Conservation (phyloP, 345 rosid genomes). For the Cardiospermum halicacabum region DNA sequence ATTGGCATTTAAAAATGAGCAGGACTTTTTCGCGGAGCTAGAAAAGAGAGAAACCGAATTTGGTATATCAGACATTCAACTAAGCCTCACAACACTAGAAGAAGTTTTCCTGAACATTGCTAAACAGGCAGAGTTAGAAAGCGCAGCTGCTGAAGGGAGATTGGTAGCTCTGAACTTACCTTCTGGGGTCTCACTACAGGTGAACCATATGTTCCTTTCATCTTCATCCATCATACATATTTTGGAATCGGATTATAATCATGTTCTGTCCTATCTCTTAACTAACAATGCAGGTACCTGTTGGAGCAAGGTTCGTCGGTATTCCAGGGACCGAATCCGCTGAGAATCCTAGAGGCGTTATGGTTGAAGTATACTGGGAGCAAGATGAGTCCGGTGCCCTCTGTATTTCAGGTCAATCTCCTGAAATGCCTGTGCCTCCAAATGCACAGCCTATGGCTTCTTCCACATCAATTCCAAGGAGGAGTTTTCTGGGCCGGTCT, state of each 20-base stretch:
- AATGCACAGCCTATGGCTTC: conserved; percentile 25
- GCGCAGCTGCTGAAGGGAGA: conserved; percentile 72
- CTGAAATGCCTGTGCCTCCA: conserved; percentile 61
- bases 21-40: conserved; percentile 66
- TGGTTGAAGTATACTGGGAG: conserved; percentile 93
- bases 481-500: conserved; percentile 28
- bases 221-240: neutral
- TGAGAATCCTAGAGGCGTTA: conserved; percentile 63
- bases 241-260: neutral
- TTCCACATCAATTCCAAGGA: conserved; percentile 21
- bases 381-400: conserved; percentile 85
- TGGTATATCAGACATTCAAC: conserved; percentile 78
- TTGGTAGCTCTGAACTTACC: conserved; percentile 56
- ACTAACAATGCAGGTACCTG: conserved; percentile 57
- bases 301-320: conserved; percentile 71
- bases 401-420: conserved; percentile 76
- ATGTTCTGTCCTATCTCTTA: neutral
- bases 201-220: conserved; percentile 13
- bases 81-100: conserved; percentile 89
- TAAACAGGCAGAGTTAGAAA: conserved; percentile 85
- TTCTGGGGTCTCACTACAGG: conserved; percentile 67
- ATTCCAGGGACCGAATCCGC: conserved; percentile 60
- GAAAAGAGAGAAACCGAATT: conserved; percentile 61
- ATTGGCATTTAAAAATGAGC: conserved; percentile 16
- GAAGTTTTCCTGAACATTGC: conserved; percentile 97